Percentiles rank a stretch among this genome's conserved stretches.
Conservation (phyloP, 2,329 filamentous ascomycete species). For the Exophiala phaeomuriformis region DNA sequence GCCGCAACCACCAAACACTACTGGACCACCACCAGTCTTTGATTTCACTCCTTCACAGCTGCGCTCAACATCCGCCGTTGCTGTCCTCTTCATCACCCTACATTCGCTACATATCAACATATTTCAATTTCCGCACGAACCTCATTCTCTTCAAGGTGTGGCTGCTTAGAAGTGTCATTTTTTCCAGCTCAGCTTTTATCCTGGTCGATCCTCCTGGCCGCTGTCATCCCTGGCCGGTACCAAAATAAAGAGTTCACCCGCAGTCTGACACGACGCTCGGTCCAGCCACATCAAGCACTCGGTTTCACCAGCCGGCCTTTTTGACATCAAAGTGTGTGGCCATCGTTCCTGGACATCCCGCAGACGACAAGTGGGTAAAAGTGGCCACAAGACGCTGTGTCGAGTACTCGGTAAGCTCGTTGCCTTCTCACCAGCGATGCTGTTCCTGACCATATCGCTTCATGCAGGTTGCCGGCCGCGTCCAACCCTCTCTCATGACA, state of each 20-base stretch:
- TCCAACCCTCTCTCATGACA: constrained; percentile 14
- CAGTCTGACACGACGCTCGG: constrained; percentile 13
- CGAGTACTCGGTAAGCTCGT: background rate
- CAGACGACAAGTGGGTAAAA: background rate
- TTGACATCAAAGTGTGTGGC: background rate
- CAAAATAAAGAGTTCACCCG: constrained; percentile 2
- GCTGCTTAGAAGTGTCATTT: background rate
- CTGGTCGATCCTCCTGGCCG: background rate
- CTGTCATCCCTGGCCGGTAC: constrained; percentile 3
- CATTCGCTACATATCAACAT: background rate
- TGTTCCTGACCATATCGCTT: constrained; percentile 12
- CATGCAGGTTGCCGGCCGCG: constrained; percentile 18
- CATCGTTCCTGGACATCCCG: background rate
- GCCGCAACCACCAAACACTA: too few relatives aligned
- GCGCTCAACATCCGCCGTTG: background rate
- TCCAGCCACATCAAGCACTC: constrained; percentile 7
- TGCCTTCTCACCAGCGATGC: background rate
- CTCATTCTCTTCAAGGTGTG: background rate
- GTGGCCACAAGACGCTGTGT: background rate
- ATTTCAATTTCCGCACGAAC: constrained; percentile 2
- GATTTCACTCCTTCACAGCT: background rate
- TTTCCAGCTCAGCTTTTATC: background rate
- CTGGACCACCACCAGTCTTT: too few relatives aligned
- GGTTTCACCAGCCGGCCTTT: background rate
- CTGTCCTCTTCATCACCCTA: background rate